Base-by-base conservation (phyloP, 768 basidiomycete species). In the Cytidiella melzeri region DNA sequence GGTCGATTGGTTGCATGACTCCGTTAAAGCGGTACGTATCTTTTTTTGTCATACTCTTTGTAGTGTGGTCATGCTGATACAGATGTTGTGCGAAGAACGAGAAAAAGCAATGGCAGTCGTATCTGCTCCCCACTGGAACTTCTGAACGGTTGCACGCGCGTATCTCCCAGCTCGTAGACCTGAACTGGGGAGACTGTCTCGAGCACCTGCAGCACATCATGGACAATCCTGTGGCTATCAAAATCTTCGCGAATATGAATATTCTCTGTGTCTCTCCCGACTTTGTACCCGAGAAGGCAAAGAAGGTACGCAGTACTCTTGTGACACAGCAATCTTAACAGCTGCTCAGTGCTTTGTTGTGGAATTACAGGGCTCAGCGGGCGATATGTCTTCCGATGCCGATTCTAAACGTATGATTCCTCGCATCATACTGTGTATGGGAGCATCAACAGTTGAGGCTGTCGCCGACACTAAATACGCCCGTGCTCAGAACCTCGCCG, bases 361-460 rank as follows among this genome's bases (percentile, higher is more conserved):
- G n/a, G n/a, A n/a, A n/a, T n/a, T 36, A 19, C 44, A 55, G 19
- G 52, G 46, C 46, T 41, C 38, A 12, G 26, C 37, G 18, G 53
- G 69, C 50, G 69, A 69, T 50, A 48, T 61, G 66, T 13, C 24
- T 40, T 28, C 13, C 24, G 41, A 19, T 3, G 10, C 30, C 51
- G 57, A 60, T 19, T 50, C 58, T 37, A 59, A 70, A 70, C 73
- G 71, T 56, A 69, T 61, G 41, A 76, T 80, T 55, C 79, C 75
- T 20, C 79, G 78, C 44, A 85, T 93, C 52, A 75, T 91, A 28
- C 64, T 89, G 38, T 77, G 79, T 25, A 88, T 93, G 81, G 90
- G 91, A 1, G 88, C 92, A 0, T 65, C 68, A 5, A 70, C 67
- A 11, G 83, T 94, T 41, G 85, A 90, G 63, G 80, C 81, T 2